Conservation (phyloP, 352 stramenopile species). For the Globisporangium rhizosaccharum region DNA sequence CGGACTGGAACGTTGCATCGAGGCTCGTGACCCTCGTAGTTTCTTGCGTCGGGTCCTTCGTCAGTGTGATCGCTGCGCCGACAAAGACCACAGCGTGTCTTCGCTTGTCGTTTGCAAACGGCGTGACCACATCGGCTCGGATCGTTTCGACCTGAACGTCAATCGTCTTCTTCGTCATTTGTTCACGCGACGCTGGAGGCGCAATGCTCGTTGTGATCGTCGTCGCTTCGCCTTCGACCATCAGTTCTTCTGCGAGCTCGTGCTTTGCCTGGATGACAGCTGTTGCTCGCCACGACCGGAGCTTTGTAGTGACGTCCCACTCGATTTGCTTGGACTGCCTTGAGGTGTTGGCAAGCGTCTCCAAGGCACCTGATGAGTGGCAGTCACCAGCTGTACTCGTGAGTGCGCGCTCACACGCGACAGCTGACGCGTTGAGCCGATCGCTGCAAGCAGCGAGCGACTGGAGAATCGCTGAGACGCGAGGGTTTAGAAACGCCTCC, state of each 20-base stretch:
- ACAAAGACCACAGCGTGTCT: slow-evolving; percentile 10
- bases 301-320: slow-evolving; percentile 2
- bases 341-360: no score
- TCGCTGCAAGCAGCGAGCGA: slow-evolving; percentile 5
- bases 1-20: slow-evolving; percentile 8
- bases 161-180: not conserved
- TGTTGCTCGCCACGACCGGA: slow-evolving; percentile 6
- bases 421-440: not conserved
- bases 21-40: not conserved
- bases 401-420: not conserved
- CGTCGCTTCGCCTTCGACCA: slow-evolving; percentile 2
- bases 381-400: not conserved
- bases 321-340: not conserved
- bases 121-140: slow-evolving; percentile 3
- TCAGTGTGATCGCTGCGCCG: slow-evolving; percentile 7
- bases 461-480: slow-evolving; percentile 7
- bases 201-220: slow-evolving; percentile 2
- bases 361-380: no score
- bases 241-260: slow-evolving; percentile 7
- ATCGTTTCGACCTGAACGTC: slow-evolving; percentile 7
- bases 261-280: slow-evolving; percentile 4
- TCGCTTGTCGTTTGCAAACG: slow-evolving; percentile 1
- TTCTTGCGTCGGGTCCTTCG: not conserved
- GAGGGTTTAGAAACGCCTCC: slow-evolving; percentile 5
- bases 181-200: not conserved